Conservation (phyloP, 73 alveolate species). For the Halteria grandinella region DNA sequence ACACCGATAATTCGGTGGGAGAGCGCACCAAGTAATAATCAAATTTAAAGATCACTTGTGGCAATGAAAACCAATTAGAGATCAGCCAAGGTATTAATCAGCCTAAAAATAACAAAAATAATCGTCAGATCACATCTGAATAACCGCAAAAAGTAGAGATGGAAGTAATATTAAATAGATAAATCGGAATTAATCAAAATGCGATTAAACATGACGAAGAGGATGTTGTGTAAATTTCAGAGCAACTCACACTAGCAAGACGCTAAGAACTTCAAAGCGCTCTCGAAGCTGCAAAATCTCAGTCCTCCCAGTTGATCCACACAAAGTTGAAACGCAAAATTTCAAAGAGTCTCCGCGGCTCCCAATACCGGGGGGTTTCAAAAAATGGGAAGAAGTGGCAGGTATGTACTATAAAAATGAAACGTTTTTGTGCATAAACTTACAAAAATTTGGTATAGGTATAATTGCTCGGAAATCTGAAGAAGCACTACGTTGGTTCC, state of each 20-base stretch:
- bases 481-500: slow-evolving; percentile 59
- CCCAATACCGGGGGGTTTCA: slow-evolving; percentile 68
- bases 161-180: too few relatives aligned
- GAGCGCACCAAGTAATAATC: too few relatives aligned
- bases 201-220: too few relatives aligned
- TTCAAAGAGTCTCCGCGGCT: slow-evolving; percentile 51
- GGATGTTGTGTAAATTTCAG: slow-evolving; percentile 17
- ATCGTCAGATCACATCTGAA: too few relatives aligned
- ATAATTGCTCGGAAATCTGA: slow-evolving; percentile 10
- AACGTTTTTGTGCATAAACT: neutral
- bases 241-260: slow-evolving; percentile 23
- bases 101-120: too few relatives aligned
- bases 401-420: slow-evolving; percentile 27
- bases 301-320: neutral
- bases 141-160: too few relatives aligned
- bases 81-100: too few relatives aligned
- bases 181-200: too few relatives aligned
- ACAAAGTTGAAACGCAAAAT: slow-evolving; percentile 14
- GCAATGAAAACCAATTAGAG: too few relatives aligned
- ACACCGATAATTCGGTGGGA: too few relatives aligned
- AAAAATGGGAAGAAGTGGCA: slow-evolving; percentile 74
- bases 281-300: neutral
- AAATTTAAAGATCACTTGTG: too few relatives aligned
- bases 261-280: slow-evolving; percentile 25
- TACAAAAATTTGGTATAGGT: slow-evolving; percentile 5